Conservation (phyloP, 805 yeast species). For the Candida vaughaniae region DNA sequence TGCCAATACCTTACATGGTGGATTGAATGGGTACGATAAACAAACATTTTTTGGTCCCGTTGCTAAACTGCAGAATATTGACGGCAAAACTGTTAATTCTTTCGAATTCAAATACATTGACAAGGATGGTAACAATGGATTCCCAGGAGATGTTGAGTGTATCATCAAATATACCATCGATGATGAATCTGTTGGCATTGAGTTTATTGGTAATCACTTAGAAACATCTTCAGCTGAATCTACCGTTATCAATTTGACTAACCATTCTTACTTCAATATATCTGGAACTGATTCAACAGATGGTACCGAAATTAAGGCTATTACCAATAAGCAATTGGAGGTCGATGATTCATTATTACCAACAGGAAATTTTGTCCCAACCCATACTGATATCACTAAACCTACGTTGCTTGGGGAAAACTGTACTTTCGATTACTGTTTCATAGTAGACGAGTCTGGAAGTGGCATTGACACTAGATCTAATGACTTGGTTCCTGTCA, state of each 20-base stretch:
- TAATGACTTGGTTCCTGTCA: constrained; percentile 30
- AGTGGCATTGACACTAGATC: constrained; percentile 48
- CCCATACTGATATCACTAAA: constrained; percentile 20
- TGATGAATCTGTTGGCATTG: constrained; percentile 42
- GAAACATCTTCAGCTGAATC: constrained; percentile 29
- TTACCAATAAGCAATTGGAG: constrained; percentile 40
- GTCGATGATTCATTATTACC: constrained; percentile 41
- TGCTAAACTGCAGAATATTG: constrained; percentile 30
- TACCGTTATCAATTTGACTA: constrained; percentile 58
- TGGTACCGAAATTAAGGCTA: constrained; percentile 32
- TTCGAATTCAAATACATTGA: constrained; percentile 43
- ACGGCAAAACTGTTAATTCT: constrained; percentile 24
- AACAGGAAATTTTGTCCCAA: constrained; percentile 43
- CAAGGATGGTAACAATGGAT: constrained; percentile 51
- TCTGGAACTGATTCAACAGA: constrained; percentile 27
- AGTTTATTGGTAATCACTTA: constrained; percentile 42
- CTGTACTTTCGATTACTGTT: constrained; percentile 45
- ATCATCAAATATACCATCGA: constrained; percentile 46
- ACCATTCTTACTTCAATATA: constrained; percentile 62
- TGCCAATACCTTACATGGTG: constrained; percentile 52
- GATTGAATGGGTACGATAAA: constrained; percentile 51
- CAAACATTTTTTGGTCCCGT: constrained; percentile 55
- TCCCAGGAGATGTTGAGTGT: constrained; percentile 56
- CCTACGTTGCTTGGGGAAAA: constrained; percentile 19
- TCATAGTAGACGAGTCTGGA: constrained; percentile 41